Base-by-base conservation (phyloP, 2,329 filamentous ascomycete species). In the Trichothecium sympodiale region DNA sequence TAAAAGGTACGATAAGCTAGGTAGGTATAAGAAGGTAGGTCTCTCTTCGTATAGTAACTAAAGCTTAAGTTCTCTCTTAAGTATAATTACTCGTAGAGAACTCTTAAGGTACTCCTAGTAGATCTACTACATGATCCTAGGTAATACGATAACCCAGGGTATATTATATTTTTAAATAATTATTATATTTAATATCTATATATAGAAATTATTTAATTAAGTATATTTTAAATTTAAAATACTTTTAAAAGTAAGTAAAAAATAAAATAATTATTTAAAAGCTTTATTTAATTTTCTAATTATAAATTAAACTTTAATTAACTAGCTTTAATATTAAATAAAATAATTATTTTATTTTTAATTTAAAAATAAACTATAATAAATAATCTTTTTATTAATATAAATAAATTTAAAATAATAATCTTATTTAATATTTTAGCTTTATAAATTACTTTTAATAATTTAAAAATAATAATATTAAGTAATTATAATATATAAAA, bases 161-260 rank as follows among this genome's bases (percentile, higher is more conserved):
- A 30, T 20, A 27, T 16, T 29, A 17, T 33, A 33, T 28, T 34
- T 6, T 34, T 34, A 38, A 26, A 29, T 16, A 38, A 30, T 34
- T 20, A 34, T 34, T 28, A 34, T 12, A 34, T 17, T 14, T 29
- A 34, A 16, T 25, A n/a, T 18, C 18, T 12, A 26, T n/a, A 17
- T 17, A n/a, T n/a, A n/a, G n/a, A n/a, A n/a, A n/a, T n/a, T n/a
- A n/a, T n/a, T n/a, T n/a, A n/a, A n/a, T n/a, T 14, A 25, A 20
- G 29, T 33, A 23, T 15, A 33, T 26, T 26, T 25, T 17, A n/a
- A 13, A 28, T 10, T 13, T 13, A 29, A 17, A 14, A 10, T 13
- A 33, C 4, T 35, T n/a, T n/a, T n/a, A n/a, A n/a, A n/a, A n/a
- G n/a, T n/a, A n/a, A n/a, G n/a, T n/a, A n/a, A n/a, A n/a, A n/a